phyloP scores from a whole-genome alignment of 2,329 filamentous ascomycete genomes.

The Pseudonectria foliicola region DNA sequence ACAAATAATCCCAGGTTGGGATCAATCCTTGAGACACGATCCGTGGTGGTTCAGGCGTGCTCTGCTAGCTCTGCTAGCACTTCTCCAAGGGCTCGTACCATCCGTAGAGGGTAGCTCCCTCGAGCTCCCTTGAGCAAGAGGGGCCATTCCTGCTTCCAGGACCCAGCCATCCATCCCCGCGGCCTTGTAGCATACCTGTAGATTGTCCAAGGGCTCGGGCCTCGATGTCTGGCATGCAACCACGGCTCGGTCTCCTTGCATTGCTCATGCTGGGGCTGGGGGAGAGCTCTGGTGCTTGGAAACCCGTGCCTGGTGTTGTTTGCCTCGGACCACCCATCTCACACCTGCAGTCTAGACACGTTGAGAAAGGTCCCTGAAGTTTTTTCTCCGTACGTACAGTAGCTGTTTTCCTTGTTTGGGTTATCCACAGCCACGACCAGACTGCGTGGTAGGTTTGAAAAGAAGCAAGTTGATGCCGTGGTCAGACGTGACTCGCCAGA shows the following conservation, averaged over 20 bases:
- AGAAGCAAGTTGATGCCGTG: too few species aligned
- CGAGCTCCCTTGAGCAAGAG: constrained; percentile 20
- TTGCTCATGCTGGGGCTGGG: constrained; percentile 9
- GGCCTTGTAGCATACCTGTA: constrained; percentile 8
- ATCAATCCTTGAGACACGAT: constrained; percentile 17
- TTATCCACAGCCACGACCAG: too few species aligned
- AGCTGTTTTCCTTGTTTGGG: too few species aligned
- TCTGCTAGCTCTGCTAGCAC: constrained; percentile 12
- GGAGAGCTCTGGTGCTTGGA: constrained; percentile 3
- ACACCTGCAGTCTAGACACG: neutral
- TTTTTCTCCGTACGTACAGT: too few species aligned
- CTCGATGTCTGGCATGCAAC: constrained; percentile 17
- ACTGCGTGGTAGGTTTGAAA: too few species aligned
- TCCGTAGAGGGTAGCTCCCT: too few species aligned
- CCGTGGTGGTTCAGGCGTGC: constrained; percentile 18
- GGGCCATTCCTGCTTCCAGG: constrained; percentile 22
- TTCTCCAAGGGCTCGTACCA: constrained; percentile 12
- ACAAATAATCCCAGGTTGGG: constrained; percentile 19
- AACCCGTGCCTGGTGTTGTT: neutral
- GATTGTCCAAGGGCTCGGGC: constrained; percentile 12
- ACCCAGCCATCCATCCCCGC: constrained; percentile 19
- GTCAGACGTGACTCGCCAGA: too few species aligned
- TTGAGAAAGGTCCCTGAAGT: too few species aligned
- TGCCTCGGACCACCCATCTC: neutral
- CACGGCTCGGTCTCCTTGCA: constrained; percentile 4